These are phyloP conservation scores for Fraxinus sp. DNA, from an alignment of 305 asterid species.

Conservation along the genomic window DNA sequence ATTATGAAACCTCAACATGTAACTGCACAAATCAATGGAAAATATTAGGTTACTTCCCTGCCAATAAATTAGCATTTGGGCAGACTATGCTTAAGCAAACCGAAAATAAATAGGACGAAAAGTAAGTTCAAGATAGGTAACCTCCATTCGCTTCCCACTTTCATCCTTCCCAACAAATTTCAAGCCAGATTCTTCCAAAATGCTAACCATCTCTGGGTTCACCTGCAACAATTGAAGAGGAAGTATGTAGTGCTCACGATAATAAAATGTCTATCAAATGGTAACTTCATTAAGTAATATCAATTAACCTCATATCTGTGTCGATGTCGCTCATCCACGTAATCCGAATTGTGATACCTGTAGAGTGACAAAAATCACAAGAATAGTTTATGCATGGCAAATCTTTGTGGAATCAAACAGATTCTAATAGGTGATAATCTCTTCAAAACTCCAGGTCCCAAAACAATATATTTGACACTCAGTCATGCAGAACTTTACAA, in stretches of 20 bases:
- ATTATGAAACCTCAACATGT: conserved; percentile 4
- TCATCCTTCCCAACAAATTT: conserved; percentile 92
- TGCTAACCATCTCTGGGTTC: conserved; percentile 68
- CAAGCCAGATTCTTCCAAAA: conserved; percentile 73
- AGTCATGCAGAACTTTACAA: background rate
- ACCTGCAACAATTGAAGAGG: conserved; percentile 49
- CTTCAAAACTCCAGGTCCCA: background rate
- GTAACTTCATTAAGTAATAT: background rate
- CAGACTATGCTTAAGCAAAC: background rate
- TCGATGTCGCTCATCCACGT: conserved; percentile 85
- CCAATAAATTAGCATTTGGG: background rate
- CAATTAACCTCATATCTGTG: conserved; percentile 84
- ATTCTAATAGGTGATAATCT: background rate
- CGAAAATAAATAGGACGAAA: background rate
- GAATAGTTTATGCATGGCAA: background rate
- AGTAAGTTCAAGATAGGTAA: conserved; percentile 22
- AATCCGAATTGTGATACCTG: conserved; percentile 65
- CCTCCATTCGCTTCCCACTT: conserved; percentile 95
- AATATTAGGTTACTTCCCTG: background rate
- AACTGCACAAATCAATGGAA: background rate
- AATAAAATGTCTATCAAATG: conserved; percentile 11
- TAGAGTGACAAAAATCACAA: conserved; percentile 16
- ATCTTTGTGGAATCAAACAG: background rate
- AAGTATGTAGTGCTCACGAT: conserved; percentile 1
- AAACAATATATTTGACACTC: background rate